Conservation (phyloP, 331 rosid genomes). For the Pyrus hybrid region DNA sequence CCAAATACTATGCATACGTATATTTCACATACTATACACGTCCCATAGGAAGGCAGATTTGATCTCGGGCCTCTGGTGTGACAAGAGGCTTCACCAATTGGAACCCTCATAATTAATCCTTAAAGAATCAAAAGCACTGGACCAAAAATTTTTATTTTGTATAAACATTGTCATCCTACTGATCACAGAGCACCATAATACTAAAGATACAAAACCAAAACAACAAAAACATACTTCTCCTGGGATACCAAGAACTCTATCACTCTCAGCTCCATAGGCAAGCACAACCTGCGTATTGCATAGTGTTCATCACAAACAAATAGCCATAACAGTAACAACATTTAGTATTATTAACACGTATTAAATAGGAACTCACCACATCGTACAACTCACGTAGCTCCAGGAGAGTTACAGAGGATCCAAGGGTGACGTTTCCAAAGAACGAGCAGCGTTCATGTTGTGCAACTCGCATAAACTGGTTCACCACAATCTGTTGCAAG, state of each 20-base stretch:
- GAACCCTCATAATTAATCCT: neutral
- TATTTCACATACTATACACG: no score
- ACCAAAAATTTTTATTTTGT: neutral
- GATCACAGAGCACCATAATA: neutral
- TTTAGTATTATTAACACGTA: neutral
- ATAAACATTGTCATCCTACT: neutral
- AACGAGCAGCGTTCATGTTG: conserved; percentile 57
- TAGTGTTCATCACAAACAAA: conserved; percentile 8
- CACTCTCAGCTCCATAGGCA: conserved; percentile 94
- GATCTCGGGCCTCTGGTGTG: neutral
- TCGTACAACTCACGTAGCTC: conserved; percentile 71
- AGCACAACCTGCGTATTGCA: conserved; percentile 68
- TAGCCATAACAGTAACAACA: neutral
- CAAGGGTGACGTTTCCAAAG: conserved; percentile 66
- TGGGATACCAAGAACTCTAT: conserved; percentile 68
- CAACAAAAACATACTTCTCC: conserved; percentile 63
- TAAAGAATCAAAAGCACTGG: neutral
- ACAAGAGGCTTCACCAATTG: neutral
- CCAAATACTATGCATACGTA: no score
- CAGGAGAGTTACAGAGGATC: conserved; percentile 56
- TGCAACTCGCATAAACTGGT: conserved; percentile 70
- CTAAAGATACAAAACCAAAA: neutral
- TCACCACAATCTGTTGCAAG: conserved; percentile 75
- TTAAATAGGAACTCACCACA: conserved; percentile 35
- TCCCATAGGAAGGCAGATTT: neutral